These are phyloP conservation scores for Kuraishia floccosa DNA, from an alignment of 805 yeast species.

Conservation along the genomic window DNA sequence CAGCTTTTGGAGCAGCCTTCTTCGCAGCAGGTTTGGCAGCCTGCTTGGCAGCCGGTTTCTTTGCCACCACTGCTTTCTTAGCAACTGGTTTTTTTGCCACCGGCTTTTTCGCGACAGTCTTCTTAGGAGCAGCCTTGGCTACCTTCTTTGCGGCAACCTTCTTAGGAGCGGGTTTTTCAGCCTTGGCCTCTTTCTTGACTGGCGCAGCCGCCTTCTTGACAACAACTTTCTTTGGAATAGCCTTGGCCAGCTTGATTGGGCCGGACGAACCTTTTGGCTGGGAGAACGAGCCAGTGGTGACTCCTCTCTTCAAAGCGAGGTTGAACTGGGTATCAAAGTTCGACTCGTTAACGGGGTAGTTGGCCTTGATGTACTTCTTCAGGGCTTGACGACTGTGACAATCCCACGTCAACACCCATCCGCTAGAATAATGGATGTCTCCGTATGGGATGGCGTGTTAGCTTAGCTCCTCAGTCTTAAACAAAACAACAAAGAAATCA, in stretches of 20 bases:
- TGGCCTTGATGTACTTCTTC: conserved; percentile 68
- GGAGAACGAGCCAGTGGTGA: conserved; percentile 58
- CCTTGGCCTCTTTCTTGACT: conserved; percentile 15
- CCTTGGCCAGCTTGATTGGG: conserved; percentile 57
- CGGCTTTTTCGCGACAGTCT: conserved; percentile 16
- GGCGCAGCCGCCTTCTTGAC: conserved; percentile 19
- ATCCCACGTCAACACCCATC: no score
- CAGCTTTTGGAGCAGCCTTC: conserved; percentile 17
- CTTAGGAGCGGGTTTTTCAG: no score
- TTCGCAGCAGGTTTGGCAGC: conserved; percentile 8
- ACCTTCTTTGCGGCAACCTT: conserved; percentile 18
- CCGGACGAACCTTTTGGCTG: conserved; percentile 92
- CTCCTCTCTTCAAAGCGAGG: conserved; percentile 71
- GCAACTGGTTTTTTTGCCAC: conserved; percentile 4
- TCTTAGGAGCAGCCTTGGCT: conserved; percentile 16
- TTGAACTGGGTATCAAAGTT: conserved; percentile 73
- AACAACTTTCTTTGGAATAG: conserved; percentile 9
- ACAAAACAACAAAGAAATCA: conserved; percentile 7
- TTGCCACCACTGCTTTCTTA: conserved; percentile 13
- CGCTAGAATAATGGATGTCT: no score
- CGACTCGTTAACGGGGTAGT: conserved; percentile 43
- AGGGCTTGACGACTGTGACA: conserved; percentile 73
- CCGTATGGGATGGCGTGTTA: no score
- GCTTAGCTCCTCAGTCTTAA: no score
- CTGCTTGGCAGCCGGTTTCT: conserved; percentile 14